A percentile compares a stretch with the other conserved stretches of the same genome.
phyloP scores from a whole-genome alignment of 1,284 basidiomycete species.

The Ceratobasidium sp. region DNA sequence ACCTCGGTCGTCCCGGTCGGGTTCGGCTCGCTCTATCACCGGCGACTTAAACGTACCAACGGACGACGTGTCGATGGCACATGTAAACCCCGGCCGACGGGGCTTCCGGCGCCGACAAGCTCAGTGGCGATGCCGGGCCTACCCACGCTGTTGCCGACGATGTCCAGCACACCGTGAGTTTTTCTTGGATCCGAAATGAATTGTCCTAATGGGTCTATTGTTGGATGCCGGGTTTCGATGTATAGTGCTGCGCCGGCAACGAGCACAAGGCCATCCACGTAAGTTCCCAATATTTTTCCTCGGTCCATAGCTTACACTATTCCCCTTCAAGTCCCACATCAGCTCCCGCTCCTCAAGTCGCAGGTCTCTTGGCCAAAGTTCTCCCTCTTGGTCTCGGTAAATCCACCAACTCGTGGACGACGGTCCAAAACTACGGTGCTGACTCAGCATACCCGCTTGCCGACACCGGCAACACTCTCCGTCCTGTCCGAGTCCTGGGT shows the following conservation, averaged over 20 bases:
- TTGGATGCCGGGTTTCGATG: not conserved
- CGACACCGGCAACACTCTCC: slow-evolving; percentile 34
- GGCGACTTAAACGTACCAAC: slow-evolving; percentile 31
- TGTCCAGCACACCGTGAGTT: not conserved
- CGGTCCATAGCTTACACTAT: not conserved
- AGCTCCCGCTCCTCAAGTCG: slow-evolving; percentile 5
- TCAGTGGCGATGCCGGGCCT: not conserved
- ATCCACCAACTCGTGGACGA: slow-evolving; percentile 39
- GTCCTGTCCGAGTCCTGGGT: slow-evolving; percentile 32
- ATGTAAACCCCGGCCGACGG: slow-evolving; percentile 25
- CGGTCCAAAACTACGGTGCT: slow-evolving; percentile 7
- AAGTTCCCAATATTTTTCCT: not conserved
- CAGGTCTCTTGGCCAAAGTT: slow-evolving; percentile 23
- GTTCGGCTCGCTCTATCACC: slow-evolving; percentile 23
- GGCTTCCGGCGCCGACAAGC: slow-evolving; percentile 24
- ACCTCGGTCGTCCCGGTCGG: slow-evolving; percentile 24
- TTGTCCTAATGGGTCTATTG: not conserved
- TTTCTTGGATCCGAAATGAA: not conserved
- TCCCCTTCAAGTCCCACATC: slow-evolving; percentile 10
- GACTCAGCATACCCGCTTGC: slow-evolving; percentile 15
- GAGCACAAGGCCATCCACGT: not conserved
- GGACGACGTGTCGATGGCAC: slow-evolving; percentile 24
- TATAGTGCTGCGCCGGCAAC: not conserved
- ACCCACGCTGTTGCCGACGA: not conserved
- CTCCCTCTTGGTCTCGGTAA: slow-evolving; percentile 35